Conservation (phyloP, 495 filamentous ascomycete species). For the Talaromyces wortmannii region DNA sequence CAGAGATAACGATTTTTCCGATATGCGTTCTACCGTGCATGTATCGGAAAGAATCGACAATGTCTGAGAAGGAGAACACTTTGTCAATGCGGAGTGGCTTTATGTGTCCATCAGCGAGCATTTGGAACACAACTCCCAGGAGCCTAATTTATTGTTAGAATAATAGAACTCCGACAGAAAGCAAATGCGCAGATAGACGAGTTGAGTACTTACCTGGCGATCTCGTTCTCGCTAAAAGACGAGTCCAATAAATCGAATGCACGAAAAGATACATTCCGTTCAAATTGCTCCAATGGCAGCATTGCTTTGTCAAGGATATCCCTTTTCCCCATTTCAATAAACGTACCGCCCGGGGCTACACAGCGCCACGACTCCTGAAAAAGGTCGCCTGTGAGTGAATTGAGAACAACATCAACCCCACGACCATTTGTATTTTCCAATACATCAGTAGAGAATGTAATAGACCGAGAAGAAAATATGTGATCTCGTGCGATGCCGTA, state of each 20-base stretch:
- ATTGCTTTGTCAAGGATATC: slow-evolving; percentile 18
- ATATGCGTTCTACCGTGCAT: slow-evolving; percentile 31
- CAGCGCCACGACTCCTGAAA: slow-evolving; percentile 23
- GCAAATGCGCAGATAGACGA: slow-evolving; percentile 26
- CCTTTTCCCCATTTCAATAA: slow-evolving; percentile 28
- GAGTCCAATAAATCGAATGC: slow-evolving; percentile 29
- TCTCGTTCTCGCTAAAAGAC: background rate
- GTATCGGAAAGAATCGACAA: slow-evolving; percentile 24
- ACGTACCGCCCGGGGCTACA: slow-evolving; percentile 17
- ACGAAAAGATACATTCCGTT: slow-evolving; percentile 29
- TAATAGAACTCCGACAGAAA: slow-evolving; percentile 15
- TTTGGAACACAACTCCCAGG: slow-evolving; percentile 10
- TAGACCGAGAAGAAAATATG: slow-evolving; percentile 39
- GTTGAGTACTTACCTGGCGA: slow-evolving; percentile 20
- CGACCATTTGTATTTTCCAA: slow-evolving; percentile 29
- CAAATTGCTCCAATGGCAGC: slow-evolving; percentile 28
- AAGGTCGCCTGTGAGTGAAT: slow-evolving; percentile 27
- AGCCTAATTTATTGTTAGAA: slow-evolving; percentile 9
- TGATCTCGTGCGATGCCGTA: slow-evolving; percentile 26
- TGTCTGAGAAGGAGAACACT: slow-evolving; percentile 26
- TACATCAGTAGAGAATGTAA: slow-evolving; percentile 30
- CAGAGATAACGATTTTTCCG: slow-evolving; percentile 41
- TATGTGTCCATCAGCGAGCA: background rate
- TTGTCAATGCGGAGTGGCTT: slow-evolving; percentile 22
- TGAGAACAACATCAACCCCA: slow-evolving; percentile 41